These are phyloP conservation scores for Lactifluus hygrophoroides DNA, from an alignment of 768 basidiomycete species.

Conservation along the genomic window DNA sequence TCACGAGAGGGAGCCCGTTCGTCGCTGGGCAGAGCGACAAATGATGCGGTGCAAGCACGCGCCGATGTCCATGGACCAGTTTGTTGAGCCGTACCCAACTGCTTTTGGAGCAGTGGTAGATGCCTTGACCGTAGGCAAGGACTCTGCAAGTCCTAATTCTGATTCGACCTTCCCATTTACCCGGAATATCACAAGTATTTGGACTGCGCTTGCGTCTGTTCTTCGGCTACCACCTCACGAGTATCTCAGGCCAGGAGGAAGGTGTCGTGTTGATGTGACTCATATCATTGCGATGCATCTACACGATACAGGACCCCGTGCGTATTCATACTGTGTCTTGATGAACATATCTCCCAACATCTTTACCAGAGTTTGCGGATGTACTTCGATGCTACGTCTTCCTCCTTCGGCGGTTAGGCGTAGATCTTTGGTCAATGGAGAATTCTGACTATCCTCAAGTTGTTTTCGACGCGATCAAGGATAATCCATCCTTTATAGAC, in stretches of 20 bases:
- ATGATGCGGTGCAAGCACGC: conserved; percentile 28
- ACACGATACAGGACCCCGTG: conserved; percentile 51
- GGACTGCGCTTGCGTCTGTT: conserved; percentile 39
- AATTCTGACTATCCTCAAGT: conserved; percentile 66
- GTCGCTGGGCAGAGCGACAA: conserved; percentile 53
- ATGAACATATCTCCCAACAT: conserved; percentile 1
- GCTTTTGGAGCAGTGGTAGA: conserved; percentile 34
- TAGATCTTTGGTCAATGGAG: conserved; percentile 61
- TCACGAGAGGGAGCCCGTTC: conserved; percentile 38
- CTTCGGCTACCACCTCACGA: conserved; percentile 49
- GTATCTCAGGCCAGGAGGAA: conserved; percentile 28
- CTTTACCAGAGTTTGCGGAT: conserved; percentile 45
- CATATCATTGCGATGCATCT: conserved; percentile 53
- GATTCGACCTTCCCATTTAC: conserved; percentile 25
- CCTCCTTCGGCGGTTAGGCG: conserved; percentile 48
- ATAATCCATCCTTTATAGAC: conserved; percentile 52
- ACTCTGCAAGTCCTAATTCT: not conserved
- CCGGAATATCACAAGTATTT: conserved; percentile 38
- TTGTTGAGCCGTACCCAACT: conserved; percentile 37
- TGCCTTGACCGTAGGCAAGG: conserved; percentile 22
- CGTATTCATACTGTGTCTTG: conserved; percentile 28
- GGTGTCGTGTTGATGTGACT: conserved; percentile 36
- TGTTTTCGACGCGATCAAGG: conserved; percentile 75
- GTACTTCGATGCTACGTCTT: conserved; percentile 52
- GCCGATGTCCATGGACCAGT: conserved; percentile 43